Percentiles rank a stretch among this genome's conserved stretches.
These are phyloP conservation scores for Fusarium continuum DNA, from an alignment of 2,329 filamentous ascomycete genomes.

Conservation along the genomic window DNA sequence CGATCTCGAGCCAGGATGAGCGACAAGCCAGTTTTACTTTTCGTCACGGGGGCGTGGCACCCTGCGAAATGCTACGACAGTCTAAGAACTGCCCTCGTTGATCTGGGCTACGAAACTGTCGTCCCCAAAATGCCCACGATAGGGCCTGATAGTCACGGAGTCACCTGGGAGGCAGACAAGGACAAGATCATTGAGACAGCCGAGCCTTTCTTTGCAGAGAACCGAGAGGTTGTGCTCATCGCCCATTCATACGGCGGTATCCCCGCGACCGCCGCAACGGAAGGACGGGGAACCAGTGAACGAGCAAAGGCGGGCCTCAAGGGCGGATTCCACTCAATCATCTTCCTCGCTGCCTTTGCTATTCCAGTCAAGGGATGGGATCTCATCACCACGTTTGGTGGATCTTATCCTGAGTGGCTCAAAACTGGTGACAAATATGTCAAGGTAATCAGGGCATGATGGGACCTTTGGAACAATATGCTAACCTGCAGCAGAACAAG, in stretches of 20 bases:
- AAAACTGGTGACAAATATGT: background rate
- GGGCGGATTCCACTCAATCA: slow-evolving; percentile 8
- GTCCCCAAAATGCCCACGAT: slow-evolving; percentile 1
- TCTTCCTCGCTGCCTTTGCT: slow-evolving; percentile 17
- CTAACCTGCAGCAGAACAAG: slow-evolving; percentile 1
- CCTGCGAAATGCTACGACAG: slow-evolving; percentile 16
- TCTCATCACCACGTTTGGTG: slow-evolving; percentile 12
- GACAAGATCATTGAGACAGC: background rate
- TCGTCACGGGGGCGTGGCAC: slow-evolving; percentile 24
- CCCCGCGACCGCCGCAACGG: slow-evolving; percentile 4
- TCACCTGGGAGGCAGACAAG: slow-evolving; percentile 17
- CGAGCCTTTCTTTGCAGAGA: background rate
- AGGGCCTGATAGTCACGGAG: background rate
- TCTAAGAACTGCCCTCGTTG: background rate
- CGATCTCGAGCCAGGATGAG: background rate
- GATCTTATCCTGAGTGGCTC: slow-evolving; percentile 7
- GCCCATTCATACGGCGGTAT: slow-evolving; percentile 25
- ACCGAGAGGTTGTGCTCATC: background rate
- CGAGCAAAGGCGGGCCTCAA: background rate
- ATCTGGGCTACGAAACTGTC: background rate
- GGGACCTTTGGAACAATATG: accelerated
- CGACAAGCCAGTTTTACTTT: slow-evolving; percentile 3
- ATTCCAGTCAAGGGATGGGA: slow-evolving; percentile 23
- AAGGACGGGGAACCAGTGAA: slow-evolving; percentile 1
- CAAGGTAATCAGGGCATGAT: too few species aligned